Percentiles rank a stretch among this genome's conserved stretches.
These are phyloP conservation scores for Fusarium sp. DNA, from an alignment of 2,329 filamentous ascomycete species.

Conservation along the genomic window DNA sequence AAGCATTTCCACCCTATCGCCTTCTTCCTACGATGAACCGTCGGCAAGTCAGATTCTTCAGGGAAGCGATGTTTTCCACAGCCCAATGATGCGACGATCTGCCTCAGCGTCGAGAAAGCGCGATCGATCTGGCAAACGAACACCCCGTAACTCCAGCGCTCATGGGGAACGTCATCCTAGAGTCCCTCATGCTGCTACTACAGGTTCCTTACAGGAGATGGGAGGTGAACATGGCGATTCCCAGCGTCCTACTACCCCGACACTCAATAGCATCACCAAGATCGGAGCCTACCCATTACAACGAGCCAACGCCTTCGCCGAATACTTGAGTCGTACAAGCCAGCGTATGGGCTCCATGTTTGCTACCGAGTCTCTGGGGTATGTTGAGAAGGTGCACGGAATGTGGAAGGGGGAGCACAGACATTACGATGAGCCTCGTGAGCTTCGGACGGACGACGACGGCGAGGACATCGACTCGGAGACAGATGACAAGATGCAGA, in stretches of 20 bases:
- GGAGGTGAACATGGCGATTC: constrained; percentile 23
- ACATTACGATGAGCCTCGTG: constrained; percentile 79
- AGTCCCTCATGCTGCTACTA: constrained; percentile 53
- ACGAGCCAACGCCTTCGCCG: constrained; percentile 83
- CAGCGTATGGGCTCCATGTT: constrained; percentile 85
- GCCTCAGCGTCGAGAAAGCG: constrained; percentile 53
- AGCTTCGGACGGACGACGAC: constrained; percentile 63
- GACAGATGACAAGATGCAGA: constrained; percentile 72
- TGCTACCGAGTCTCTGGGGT: constrained; percentile 93
- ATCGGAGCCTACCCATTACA: constrained; percentile 83
- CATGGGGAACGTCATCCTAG: constrained; percentile 15
- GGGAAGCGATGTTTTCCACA: constrained; percentile 88
- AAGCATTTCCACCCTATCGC: constrained; percentile 75
- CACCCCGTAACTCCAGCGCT: constrained; percentile 31
- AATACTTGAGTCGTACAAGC: constrained; percentile 82
- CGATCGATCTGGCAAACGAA: constrained; percentile 22
- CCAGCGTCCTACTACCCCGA: constrained; percentile 52
- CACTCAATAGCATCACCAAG: constrained; percentile 65
- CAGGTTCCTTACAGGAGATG: constrained; percentile 49
- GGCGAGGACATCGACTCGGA: constrained; percentile 63
- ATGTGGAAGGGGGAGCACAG: constrained; percentile 95
- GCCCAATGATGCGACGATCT: constrained; percentile 73
- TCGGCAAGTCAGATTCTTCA: constrained; percentile 92
- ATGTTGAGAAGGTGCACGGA: constrained; percentile 94
- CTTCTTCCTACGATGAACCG: constrained; percentile 78